Base-by-base conservation (phyloP, 83 land plant genomes). In the Picea mariana region DNA sequence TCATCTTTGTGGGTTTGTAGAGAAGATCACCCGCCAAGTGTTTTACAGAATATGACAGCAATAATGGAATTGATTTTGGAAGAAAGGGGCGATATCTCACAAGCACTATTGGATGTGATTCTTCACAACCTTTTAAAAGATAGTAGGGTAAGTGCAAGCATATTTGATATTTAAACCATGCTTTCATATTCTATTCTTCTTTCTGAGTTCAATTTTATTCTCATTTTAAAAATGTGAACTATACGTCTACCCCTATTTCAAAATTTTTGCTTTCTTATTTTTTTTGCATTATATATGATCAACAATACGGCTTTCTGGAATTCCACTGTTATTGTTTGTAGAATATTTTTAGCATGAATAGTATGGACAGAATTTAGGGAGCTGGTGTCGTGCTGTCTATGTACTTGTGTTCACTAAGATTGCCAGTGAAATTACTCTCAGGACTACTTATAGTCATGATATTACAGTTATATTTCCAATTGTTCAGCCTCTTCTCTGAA, bases 91-190 rank as follows among this genome's bases (percentile, higher is more conserved):
- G 82, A 84, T 21, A 87, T 89, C 67, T 85, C 92, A 62, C 85
- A 72, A 31, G 87, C 91, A 9, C 85, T 96, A 62, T 62, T 96
- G 83, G 93, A 93, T 83, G 73, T 88, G 15, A 85, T 96, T 77
- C 79, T 96, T 68, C 81, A 63, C 24, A 93, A 96, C 80, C 89
- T 96, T 63, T 72, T 92, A 71, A 87, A 91, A 80, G 89, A 92
- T 12, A 88, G 80, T 47, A 90, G 88, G 97, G 97, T 93, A 85
- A 62, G 31, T 52, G 61, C 59, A 61, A 21, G 9, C 34, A 64
- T 49, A 34, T 20, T 61, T 81, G 82, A 24, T 80, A 26, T 52
- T n/a, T 44, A 38, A 38, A 47, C 61, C 59, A 75, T 64, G 12
- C n/a, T 63, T 44, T 23, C 21, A 40, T 71, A 31, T 52, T 31